Base-by-base conservation (phyloP, 2,329 filamentous ascomycete species). In the Ascochyta koolunga region DNA sequence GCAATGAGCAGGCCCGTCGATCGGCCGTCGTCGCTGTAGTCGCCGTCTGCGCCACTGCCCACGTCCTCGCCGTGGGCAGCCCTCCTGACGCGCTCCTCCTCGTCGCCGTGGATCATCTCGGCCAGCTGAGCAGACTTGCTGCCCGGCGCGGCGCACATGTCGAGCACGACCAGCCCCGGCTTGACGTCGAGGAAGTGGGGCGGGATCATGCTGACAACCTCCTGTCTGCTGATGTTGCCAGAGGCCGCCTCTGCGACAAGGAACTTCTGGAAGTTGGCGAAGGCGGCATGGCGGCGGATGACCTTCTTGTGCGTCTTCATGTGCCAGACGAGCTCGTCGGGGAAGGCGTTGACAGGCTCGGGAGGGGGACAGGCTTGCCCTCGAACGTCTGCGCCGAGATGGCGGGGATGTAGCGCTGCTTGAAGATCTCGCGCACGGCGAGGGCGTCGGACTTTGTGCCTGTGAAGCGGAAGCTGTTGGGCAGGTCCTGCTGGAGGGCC, bases 281-380 rank as follows among this genome's bases (percentile, higher is more conserved):
- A 99, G 2, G 95, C 95, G 31, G 91, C 87, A 76, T 96, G 96
- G 72, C 93, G 93, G 67, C 95, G 89, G 59, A 99, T 85, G 62
- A 98, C 89, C 71, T 96, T 93, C 83, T 98, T 99, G 59, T 95
- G 91, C 5, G 93, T 98, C 39, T 93, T 96, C 92, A 98, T 98
- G 76, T 88, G 92, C 89, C 96, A 99, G 43, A 95, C 95, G 57
- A 99, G 86, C 70, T 91, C 86, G 71, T 98, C 92, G 36, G 95
- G 95, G 74, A 96, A 99, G 91, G 93, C 98, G 27, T 87, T 80
- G 51, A 99, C 89, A 1, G 90, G 84, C 71, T 86, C 82, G 9
- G 95, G 95, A 11, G 95, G 86, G 58, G 93, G 86, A 98, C 93
- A 13, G 83, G 82, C 66, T 88, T 83, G 68, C 90, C 93, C 76